Conservation (phyloP, 2,329 filamentous ascomycete species). For the Fusarium tupiense region DNA sequence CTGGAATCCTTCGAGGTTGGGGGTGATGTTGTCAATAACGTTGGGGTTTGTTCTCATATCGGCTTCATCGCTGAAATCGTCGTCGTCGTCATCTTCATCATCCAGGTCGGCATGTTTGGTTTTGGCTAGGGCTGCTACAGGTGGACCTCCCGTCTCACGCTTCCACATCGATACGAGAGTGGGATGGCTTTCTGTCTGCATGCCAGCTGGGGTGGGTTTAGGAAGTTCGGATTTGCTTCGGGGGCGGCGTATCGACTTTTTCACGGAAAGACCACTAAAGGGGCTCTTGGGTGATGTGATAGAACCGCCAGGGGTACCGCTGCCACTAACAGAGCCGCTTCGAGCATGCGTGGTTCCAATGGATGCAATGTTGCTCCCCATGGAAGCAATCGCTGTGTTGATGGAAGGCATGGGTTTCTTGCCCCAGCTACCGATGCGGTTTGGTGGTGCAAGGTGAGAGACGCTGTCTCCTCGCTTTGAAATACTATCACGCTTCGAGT, state of each 20-base stretch:
- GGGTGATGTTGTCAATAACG: constrained; percentile 73
- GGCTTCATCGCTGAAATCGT: constrained; percentile 64
- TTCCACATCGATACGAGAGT: constrained; percentile 63
- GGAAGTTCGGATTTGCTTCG: constrained; percentile 65
- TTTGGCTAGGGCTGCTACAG: constrained; percentile 59
- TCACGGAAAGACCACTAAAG: constrained; percentile 56
- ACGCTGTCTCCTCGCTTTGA: constrained; percentile 56
- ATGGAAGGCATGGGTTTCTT: constrained; percentile 65
- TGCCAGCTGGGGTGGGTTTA: constrained; percentile 48
- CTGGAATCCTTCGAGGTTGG: constrained; percentile 80
- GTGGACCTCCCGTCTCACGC: constrained; percentile 60
- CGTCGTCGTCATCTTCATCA: constrained; percentile 66
- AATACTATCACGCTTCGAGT: constrained; percentile 44
- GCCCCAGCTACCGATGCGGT: constrained; percentile 62
- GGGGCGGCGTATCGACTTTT: constrained; percentile 61
- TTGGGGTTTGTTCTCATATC: constrained; percentile 71
- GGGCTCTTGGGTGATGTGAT: constrained; percentile 64
- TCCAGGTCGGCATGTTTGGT: constrained; percentile 43
- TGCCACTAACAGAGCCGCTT: constrained; percentile 69
- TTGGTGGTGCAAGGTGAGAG: constrained; percentile 58
- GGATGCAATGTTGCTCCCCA: constrained; percentile 64
- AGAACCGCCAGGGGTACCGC: constrained; percentile 61
- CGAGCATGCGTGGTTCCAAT: constrained; percentile 67
- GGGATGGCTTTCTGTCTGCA: constrained; percentile 50
- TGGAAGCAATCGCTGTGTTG: constrained; percentile 66